Conservation (phyloP, 805 yeast species). For the Barnettozyma vustinii region DNA sequence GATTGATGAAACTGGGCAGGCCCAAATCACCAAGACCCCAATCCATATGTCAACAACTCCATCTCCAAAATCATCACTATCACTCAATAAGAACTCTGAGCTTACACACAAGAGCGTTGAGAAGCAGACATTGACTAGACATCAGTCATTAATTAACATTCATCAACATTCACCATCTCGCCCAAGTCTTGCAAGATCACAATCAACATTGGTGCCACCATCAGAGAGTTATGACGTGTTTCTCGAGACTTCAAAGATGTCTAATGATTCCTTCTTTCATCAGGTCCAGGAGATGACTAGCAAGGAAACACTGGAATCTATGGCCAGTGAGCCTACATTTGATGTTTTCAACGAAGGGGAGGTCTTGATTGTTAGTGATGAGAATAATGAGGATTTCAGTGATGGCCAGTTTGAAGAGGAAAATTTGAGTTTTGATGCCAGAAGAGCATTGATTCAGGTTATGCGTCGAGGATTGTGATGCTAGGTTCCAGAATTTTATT, state of each 20-base stretch:
- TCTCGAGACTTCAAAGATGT: slow-evolving; percentile 20
- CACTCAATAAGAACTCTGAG: neutral
- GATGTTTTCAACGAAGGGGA: slow-evolving; percentile 7
- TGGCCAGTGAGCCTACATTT: slow-evolving; percentile 5
- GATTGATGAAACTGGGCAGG: slow-evolving; percentile 25
- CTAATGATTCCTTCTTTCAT: slow-evolving; percentile 17
- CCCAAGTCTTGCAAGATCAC: slow-evolving; percentile 11
- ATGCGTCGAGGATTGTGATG: slow-evolving; percentile 23
- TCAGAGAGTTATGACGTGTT: slow-evolving; percentile 16
- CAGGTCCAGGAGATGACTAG: slow-evolving; percentile 13
- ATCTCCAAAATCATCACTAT: slow-evolving; percentile 1
- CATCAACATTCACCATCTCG: slow-evolving; percentile 6
- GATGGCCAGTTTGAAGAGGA: slow-evolving; percentile 13
- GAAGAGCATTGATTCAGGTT: slow-evolving; percentile 26
- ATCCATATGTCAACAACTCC: neutral
- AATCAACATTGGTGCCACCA: slow-evolving; percentile 11
- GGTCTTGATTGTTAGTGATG: slow-evolving; percentile 1
- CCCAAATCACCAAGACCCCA: slow-evolving; percentile 15
- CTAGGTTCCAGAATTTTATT: neutral
- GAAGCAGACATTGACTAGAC: slow-evolving; percentile 16
- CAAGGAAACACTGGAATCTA: neutral
- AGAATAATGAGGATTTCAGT: slow-evolving; percentile 8
- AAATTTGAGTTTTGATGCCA: slow-evolving; percentile 21
- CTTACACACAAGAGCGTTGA: neutral
- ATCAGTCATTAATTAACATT: slow-evolving; percentile 15